phyloP scores from a whole-genome alignment of 495 filamentous ascomycete genomes.

The Sordaria brevicollis region DNA sequence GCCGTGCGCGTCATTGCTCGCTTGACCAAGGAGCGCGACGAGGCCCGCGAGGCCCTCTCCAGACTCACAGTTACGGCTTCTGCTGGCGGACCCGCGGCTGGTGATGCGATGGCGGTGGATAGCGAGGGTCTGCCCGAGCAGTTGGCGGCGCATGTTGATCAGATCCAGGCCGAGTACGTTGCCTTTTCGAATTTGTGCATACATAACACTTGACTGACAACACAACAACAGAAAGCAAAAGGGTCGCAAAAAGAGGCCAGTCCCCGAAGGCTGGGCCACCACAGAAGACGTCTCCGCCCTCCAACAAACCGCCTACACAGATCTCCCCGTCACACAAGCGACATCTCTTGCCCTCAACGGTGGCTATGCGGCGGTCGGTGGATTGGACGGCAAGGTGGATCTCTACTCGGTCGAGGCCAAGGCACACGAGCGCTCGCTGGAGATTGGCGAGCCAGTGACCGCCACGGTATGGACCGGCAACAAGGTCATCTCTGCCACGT shows the following conservation, averaged over 20 bases:
- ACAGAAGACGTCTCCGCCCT: constrained; percentile 61
- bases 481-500: constrained; percentile 58
- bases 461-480: constrained; percentile 68
- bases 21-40: constrained; percentile 78
- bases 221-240: constrained; percentile 57
- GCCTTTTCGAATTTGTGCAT: too few species aligned
- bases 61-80: constrained; percentile 59
- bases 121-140: constrained; percentile 57
- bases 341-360: constrained; percentile 60
- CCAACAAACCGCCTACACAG: constrained; percentile 50
- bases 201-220: constrained; percentile 4
- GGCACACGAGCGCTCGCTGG: constrained; percentile 54
- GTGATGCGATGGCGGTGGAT: constrained; percentile 90
- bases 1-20: constrained; percentile 88
- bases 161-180: constrained; percentile 65
- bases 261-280: constrained; percentile 79
- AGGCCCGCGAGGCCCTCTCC: constrained; percentile 85
- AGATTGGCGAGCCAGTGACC: constrained; percentile 61
- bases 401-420: constrained; percentile 71
- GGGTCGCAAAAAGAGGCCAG: constrained; percentile 73
- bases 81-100: constrained; percentile 41
- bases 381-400: constrained; percentile 63
- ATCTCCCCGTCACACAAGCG: constrained; percentile 49
- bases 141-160: constrained; percentile 64
- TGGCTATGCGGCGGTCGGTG: constrained; percentile 68